Evolutionary conservation across 495 filamentous ascomycete species (phyloP), one percentile per base, ranked within the genome.

Genomic region (Choiromyces venosus): DNA sequence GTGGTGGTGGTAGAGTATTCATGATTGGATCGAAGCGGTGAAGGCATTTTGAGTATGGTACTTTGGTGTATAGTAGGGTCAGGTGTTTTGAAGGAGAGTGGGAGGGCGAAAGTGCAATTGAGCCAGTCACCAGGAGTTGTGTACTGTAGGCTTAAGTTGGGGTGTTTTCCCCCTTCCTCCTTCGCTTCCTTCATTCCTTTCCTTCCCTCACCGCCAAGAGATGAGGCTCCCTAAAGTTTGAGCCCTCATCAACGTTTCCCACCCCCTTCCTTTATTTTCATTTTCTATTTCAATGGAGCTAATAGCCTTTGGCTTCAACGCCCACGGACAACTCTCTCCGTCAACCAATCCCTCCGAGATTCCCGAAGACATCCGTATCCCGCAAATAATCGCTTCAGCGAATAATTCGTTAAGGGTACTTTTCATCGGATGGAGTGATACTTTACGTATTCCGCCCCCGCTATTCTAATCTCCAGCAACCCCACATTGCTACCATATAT

Each of bases 381-480:
- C 76, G 38, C 72, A 42, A 21, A 39, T 73, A 67, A 66, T 78
- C 40, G 74, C 75, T 35, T 71, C 70, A 4, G 75, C 69, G 33
- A 37, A 40, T 37, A 52, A 39, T 38, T 71, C 69, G 18, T 66
- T 42, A 38, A 79, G 40, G n/a, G 66, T 77, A 16, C 37, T 79
- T n/a, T 79, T 72, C 39, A 64, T 69, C 9, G 78, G 78, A 12
- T 79, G 78, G 78, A 73, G 77, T 12, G 77, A 79, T 42, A 72
- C 71, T 19, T 38, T 79, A 39, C 68, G 78, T 79, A 69, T 65
- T 73, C 52, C 42, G 8, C 39, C 33, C n/a, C 18, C 21, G 61
- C 19, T 39, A 29, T 19, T 38, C 35, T 68, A n/a, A 7, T 35
- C n/a, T 67, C 16, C 35, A 25, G 6, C n/a, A 33, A 37, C 40